Evolutionary conservation across 805 yeast species (phyloP), one percentile per base, ranked within the genome.

Genomic region (Teunomyces kruisii): DNA sequence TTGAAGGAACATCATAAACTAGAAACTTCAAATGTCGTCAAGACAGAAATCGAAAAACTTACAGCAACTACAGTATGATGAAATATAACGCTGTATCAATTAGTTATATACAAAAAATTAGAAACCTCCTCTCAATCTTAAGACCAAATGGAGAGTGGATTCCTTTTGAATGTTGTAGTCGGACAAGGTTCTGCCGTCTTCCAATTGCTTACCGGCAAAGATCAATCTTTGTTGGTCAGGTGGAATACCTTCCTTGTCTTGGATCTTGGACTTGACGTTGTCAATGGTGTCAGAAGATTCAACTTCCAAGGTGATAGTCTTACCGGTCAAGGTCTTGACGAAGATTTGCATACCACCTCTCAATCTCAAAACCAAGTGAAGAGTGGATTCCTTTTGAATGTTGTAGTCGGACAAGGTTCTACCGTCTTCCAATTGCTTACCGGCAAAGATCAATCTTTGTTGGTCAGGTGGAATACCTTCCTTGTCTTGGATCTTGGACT

Each of bases 221-320:
- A 70, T 71, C 52, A 68, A 58, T 62, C 75, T 61, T 52, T 65
- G 74, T 49, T 71, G 74, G 60, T 68, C 74, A 32, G 74, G 75
- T 44, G 75, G 74, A 43, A 65, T 69, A 48, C 74, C 75, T 46
- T 67, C 71, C 60, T 68, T 67, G 53, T 67, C 72, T 49, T 70
- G 73, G 32, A 68, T 66, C 57, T 70, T 68, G 26, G 70, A 59
- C 59, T 68, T 70, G 52, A 91, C 97, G 65, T 88, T 89, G 82
- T 90, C 97, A 68, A 91, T 89, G 53, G 97, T 89, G 81, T 91
- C 97, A 51, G 96, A 88, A 54, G 97, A 89, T 79, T 90, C 97
- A 59, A 90, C 97, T 80, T 91, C 97, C 57, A 90, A 83, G 71
- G 97, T 90, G 50, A 79, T 78, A 33, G 83, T 79, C 68, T 78